phyloP scores from a whole-genome alignment of 2,329 filamentous ascomycete species.

The Trematosphaeria pertusa region DNA sequence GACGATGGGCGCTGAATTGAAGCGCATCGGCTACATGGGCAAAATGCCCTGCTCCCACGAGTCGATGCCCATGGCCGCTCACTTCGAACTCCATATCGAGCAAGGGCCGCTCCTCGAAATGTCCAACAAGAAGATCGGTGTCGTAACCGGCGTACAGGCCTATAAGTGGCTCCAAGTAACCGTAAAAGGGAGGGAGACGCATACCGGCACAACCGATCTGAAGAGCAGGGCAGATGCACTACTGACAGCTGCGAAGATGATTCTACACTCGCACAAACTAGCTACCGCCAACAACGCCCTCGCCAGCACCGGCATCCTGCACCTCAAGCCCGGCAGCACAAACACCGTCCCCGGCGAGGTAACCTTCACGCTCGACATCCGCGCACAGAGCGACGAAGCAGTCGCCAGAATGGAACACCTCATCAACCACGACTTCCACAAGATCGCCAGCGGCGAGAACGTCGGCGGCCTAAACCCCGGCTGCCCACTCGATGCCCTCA shows the following conservation, averaged over 20 bases:
- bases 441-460: conserved; percentile 65
- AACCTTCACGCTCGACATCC: conserved; percentile 72
- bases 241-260: conserved; percentile 71
- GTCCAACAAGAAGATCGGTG: conserved; percentile 67
- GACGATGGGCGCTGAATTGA: conserved; percentile 72
- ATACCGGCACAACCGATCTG: conserved; percentile 78
- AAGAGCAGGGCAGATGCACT: conserved; percentile 71
- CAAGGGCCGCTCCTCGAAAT: conserved; percentile 79
- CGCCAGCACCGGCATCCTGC: conserved; percentile 74
- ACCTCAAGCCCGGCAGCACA: conserved; percentile 69
- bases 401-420: conserved; percentile 65
- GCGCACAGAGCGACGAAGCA: conserved; percentile 63
- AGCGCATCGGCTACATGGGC: conserved; percentile 76
- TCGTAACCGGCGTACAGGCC: conserved; percentile 76
- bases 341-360: conserved; percentile 77
- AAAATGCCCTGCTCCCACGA: conserved; percentile 62
- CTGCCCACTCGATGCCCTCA: conserved; percentile 40
- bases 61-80: conserved; percentile 71
- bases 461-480: conserved; percentile 54
- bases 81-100: conserved; percentile 87
- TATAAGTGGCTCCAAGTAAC: conserved; percentile 77
- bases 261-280: conserved; percentile 68
- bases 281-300: conserved; percentile 67
- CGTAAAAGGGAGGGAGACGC: conserved; percentile 71
- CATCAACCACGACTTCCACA: conserved; percentile 64